Conservation (phyloP, 1,284 basidiomycete species). For the Marasmius tenuissimus region DNA sequence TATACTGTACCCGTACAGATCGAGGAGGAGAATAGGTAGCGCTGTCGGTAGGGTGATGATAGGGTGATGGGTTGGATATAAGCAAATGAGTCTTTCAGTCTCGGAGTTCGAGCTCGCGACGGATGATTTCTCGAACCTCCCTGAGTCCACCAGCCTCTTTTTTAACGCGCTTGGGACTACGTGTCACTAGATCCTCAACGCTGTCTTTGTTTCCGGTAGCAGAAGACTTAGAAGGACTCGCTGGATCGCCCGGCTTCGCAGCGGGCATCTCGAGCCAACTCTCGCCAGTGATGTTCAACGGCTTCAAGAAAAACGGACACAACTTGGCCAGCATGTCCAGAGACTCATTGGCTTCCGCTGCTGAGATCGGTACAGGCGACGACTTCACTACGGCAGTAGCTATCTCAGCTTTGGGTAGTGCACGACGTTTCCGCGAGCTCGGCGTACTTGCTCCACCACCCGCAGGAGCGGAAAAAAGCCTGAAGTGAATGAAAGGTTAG, state of each 20-base stretch:
- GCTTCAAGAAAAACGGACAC: conserved; percentile 77
- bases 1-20: conserved; percentile 8
- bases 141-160: conserved; percentile 68
- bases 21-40: background rate
- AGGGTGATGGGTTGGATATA: conserved; percentile 7
- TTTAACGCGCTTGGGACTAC: conserved; percentile 71
- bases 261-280: conserved; percentile 84
- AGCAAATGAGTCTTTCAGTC: conserved; percentile 36
- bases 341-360: conserved; percentile 73
- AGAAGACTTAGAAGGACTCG: conserved; percentile 22
- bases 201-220: conserved; percentile 50
- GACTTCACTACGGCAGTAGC: conserved; percentile 70
- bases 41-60: background rate
- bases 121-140: conserved; percentile 76
- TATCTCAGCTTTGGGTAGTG: conserved; percentile 65
- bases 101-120: conserved; percentile 69
- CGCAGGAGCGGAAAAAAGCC: conserved; percentile 64
- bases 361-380: conserved; percentile 73
- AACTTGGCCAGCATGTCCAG: conserved; percentile 60
- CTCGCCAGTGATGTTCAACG: conserved; percentile 60
- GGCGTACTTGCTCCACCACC: conserved; percentile 47
- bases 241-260: conserved; percentile 24
- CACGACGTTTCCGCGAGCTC: conserved; percentile 62
- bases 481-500: conserved; percentile 23
- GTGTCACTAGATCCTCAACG: conserved; percentile 55